Conservation (phyloP, 2,329 filamentous ascomycete genomes). For the Sodiomyces alkalinus region DNA sequence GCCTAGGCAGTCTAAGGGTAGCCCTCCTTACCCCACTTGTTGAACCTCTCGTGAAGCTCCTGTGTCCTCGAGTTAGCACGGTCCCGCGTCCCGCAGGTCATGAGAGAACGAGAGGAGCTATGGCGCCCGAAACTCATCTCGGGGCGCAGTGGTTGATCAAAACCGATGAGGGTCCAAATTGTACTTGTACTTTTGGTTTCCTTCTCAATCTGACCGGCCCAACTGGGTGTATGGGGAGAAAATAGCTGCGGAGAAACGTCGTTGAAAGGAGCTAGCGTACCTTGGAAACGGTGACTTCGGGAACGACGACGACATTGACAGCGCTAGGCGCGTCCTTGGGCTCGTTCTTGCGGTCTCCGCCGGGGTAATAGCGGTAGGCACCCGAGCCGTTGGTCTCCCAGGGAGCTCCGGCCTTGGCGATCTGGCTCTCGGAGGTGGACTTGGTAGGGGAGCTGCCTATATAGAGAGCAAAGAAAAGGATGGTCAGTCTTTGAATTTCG, state of each 20-base stretch:
- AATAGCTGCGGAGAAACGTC: too few relatives aligned
- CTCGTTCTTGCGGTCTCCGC: conserved; percentile 59
- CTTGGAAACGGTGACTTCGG: conserved; percentile 85
- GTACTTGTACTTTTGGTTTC: too few relatives aligned
- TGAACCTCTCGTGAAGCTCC: conserved; percentile 91
- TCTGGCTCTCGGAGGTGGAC: conserved; percentile 64
- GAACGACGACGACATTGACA: conserved; percentile 86
- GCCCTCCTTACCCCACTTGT: conserved; percentile 99
- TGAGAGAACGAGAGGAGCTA: too few relatives aligned
- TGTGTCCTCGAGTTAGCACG: too few relatives aligned
- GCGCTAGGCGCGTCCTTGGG: conserved; percentile 89
- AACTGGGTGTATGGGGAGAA: too few relatives aligned
- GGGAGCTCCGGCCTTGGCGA: conserved; percentile 69
- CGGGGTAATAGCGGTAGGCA: conserved; percentile 71
- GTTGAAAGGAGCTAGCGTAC: too few relatives aligned
- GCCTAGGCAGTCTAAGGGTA: conserved; percentile 37
- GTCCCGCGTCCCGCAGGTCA: too few relatives aligned
- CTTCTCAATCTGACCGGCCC: too few relatives aligned
- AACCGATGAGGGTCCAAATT: too few relatives aligned
- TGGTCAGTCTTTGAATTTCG: conserved; percentile 1
- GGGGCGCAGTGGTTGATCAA: too few relatives aligned
- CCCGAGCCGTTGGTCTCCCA: conserved; percentile 69
- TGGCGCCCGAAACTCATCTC: too few relatives aligned
- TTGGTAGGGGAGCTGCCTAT: conserved; percentile 72
- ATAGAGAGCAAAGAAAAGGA: not conserved